Evolutionary conservation across 768 basidiomycete genomes (phyloP).

Genomic region (Suillus americanus): DNA sequence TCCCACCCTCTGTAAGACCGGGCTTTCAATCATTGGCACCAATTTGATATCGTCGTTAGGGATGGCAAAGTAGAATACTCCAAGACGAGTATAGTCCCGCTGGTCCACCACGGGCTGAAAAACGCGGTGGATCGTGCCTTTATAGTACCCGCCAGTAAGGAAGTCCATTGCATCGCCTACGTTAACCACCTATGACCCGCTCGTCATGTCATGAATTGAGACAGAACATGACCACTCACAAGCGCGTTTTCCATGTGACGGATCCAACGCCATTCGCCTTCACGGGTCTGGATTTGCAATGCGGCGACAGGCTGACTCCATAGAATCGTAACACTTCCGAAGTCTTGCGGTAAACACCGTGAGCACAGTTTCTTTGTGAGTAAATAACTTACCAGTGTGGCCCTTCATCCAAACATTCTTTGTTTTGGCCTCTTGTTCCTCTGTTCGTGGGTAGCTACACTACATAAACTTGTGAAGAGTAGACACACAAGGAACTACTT

Average conservation of each 20-base stretch:
- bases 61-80: slow-evolving; percentile 57
- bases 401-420: slow-evolving; percentile 64
- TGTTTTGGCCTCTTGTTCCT: slow-evolving; percentile 48
- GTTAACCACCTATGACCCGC: slow-evolving; percentile 49
- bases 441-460: slow-evolving; percentile 46
- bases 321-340: slow-evolving; percentile 55
- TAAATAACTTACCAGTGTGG: slow-evolving; percentile 43
- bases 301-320: slow-evolving; percentile 62
- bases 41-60: slow-evolving; percentile 50
- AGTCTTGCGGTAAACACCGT: slow-evolving; percentile 33
- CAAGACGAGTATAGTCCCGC: slow-evolving; percentile 46
- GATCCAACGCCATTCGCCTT: slow-evolving; percentile 60
- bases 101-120: slow-evolving; percentile 59
- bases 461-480: background rate
- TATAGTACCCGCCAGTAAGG: slow-evolving; percentile 60
- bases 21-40: slow-evolving; percentile 44
- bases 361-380: background rate
- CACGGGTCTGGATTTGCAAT: slow-evolving; percentile 53
- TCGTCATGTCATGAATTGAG: background rate
- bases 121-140: slow-evolving; percentile 60
- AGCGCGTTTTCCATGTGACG: slow-evolving; percentile 58
- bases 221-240: slow-evolving; percentile 27
- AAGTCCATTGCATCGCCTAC: slow-evolving; percentile 60
- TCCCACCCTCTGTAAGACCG: slow-evolving; percentile 46
- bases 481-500: slow-evolving; percentile 14